Base-by-base conservation (phyloP, 306 rosid genomes). In the Sesbania bispinosa region DNA sequence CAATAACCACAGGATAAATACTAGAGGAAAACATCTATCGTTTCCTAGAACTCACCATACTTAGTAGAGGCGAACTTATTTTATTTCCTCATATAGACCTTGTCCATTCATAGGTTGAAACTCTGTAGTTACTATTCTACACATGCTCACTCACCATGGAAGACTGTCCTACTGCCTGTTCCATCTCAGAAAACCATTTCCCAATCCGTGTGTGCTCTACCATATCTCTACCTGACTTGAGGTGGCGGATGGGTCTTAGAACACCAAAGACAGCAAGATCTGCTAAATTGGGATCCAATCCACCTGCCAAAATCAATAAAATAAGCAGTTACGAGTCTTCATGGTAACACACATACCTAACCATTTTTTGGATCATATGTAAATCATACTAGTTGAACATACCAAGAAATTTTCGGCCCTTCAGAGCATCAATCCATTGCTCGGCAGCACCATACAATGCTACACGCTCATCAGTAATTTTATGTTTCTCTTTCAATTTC, bases 201-300 rank as follows among this genome's bases (percentile, higher is more conserved):
- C 93, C 96, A 61, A 94, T 86, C 75, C 67, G 59, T 36, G 96
- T 91, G 75, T 86, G 83, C 79, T 86, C 89, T 36, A 83, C 85
- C 97, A 94, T 91, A 50, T 94, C 99, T 55, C 69, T 85, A 66
- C 99, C 99, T 26, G 97, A 82, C 79, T 83, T 83, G 64, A 94
- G 99, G 88, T 85, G 84, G 43, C 91, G 88, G 78, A 89, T 91
- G 15, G 99, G 96, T 79, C 97, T 83, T 74, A 91, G 82, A 47
- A 91, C 91, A 10, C 99, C 97, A 66, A 91, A 94, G 19, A 85
- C 95, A 21, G 97, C 88, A 38, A 94, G 90, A 83, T 94, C 97
- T 32, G 97, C 97, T 67, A 91, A 81, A 75, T 89, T 91, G 11
- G 99, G 99, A 79, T 79, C 81, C 67, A 80, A 64, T 24, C 83